Evolutionary conservation across 1,284 basidiomycete species (phyloP).

Genomic region (Moesziomyces aphidis): DNA sequence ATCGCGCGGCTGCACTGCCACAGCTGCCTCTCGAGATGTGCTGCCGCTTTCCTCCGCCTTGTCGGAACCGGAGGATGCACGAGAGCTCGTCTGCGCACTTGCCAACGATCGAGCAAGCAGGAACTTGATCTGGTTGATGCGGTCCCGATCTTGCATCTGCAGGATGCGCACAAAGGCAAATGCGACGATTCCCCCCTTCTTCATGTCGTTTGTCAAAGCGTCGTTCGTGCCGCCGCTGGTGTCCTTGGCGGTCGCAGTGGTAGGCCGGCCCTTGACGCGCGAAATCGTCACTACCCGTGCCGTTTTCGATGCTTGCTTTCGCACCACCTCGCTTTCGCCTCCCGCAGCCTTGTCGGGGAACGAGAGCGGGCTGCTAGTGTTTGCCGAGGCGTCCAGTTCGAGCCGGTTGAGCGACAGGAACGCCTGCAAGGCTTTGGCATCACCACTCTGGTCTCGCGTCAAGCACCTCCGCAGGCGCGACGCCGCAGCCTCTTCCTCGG

Average conservation of each 20-base stretch:
- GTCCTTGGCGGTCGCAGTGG: background rate
- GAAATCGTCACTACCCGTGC: background rate
- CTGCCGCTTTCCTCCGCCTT: background rate
- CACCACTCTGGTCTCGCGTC: slow-evolving; percentile 4
- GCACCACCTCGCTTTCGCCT: slow-evolving; percentile 9
- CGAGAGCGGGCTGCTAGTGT: slow-evolving; percentile 4
- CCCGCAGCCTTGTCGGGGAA: slow-evolving; percentile 17
- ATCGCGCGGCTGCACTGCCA: background rate
- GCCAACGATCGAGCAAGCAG: slow-evolving; percentile 23
- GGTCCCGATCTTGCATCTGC: slow-evolving; percentile 33
- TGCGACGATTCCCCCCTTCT: slow-evolving; percentile 18
- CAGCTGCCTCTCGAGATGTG: background rate
- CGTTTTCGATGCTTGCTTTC: slow-evolving; percentile 7
- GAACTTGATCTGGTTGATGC: slow-evolving; percentile 40
- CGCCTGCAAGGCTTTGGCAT: slow-evolving; percentile 21
- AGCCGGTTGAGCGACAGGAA: slow-evolving; percentile 25
- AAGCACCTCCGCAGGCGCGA: slow-evolving; percentile 2
- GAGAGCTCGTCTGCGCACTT: background rate
- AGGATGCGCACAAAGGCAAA: slow-evolving; percentile 13
- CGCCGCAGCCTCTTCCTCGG: slow-evolving; percentile 5
- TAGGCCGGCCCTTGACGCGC: slow-evolving; percentile 1
- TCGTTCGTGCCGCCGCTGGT: background rate
- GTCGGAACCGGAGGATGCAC: no score
- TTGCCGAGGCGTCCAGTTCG: slow-evolving; percentile 14
- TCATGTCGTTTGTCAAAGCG: slow-evolving; percentile 18